phyloP scores from a whole-genome alignment of 306 rosid species.

The Pyrus pyrifolia region DNA sequence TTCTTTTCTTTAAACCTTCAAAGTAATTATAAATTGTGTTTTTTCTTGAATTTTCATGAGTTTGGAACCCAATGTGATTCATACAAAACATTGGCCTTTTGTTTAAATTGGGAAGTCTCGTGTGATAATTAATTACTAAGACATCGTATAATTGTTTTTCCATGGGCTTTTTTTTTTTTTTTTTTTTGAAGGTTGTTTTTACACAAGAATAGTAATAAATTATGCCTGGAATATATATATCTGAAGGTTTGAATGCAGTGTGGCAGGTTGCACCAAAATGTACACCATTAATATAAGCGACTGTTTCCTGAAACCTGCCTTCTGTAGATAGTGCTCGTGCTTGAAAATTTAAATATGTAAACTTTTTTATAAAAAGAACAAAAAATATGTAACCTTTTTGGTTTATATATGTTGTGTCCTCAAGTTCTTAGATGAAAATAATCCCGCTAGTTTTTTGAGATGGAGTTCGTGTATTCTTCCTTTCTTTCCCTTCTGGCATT shows the following conservation, averaged over 20 bases:
- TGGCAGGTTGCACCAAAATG: slow-evolving; percentile 41
- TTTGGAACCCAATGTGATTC: not conserved
- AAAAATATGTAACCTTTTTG: not conserved
- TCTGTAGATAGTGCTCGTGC: slow-evolving; percentile 26
- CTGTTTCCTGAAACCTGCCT: slow-evolving; percentile 38
- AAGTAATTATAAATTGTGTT: not conserved
- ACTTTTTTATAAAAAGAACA: not conserved
- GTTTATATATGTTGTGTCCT: slow-evolving; percentile 8
- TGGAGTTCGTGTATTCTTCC: not conserved
- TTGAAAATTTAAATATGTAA: not conserved
- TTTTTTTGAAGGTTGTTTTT: not conserved
- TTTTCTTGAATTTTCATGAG: not conserved
- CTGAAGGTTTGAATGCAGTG: not conserved
- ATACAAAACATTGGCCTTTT: not conserved
- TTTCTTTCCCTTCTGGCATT: not conserved
- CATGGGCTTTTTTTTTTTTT: not conserved
- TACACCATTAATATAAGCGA: slow-evolving; percentile 39
- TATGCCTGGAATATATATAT: slow-evolving; percentile 12
- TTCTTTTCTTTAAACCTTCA: not conserved
- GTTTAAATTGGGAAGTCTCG: not conserved
- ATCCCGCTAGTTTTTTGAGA: not conserved
- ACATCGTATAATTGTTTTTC: not conserved
- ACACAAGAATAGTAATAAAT: slow-evolving; percentile 23
- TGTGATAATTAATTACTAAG: not conserved
- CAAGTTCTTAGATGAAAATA: not conserved